phyloP scores from a whole-genome alignment of 192 early-diverging fungal species.

The Rhizophagus sp. region DNA sequence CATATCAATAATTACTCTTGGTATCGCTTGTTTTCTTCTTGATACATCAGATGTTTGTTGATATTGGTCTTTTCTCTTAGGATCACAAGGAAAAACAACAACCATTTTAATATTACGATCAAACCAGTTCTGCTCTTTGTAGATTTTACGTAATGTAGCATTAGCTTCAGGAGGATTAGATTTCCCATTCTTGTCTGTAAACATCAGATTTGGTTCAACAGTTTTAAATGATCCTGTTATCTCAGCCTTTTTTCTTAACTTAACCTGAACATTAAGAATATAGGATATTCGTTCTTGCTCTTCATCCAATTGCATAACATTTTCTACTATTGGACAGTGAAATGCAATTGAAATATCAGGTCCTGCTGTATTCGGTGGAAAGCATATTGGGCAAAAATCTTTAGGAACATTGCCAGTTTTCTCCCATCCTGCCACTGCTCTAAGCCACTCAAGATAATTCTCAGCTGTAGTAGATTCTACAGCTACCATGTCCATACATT shows the following conservation, averaged over 20 bases:
- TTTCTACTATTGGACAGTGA: background rate
- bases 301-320: background rate
- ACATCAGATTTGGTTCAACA: background rate
- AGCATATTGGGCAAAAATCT: background rate
- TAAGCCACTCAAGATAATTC: background rate
- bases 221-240: background rate
- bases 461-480: background rate
- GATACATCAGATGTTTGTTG: background rate
- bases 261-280: constrained; percentile 3
- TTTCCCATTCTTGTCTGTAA: background rate
- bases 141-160: background rate
- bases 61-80: background rate
- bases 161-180: background rate
- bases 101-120: background rate
- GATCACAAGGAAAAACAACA: background rate
- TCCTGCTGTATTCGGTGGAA: background rate
- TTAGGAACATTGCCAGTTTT: background rate
- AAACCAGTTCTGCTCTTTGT: background rate
- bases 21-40: background rate
- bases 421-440: background rate
- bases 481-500: background rate
- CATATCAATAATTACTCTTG: constrained; percentile 1
- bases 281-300: background rate
- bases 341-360: constrained; percentile 4
- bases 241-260: background rate